phyloP scores from a whole-genome alignment of 768 basidiomycete species.

The Pluteus cervinus region DNA sequence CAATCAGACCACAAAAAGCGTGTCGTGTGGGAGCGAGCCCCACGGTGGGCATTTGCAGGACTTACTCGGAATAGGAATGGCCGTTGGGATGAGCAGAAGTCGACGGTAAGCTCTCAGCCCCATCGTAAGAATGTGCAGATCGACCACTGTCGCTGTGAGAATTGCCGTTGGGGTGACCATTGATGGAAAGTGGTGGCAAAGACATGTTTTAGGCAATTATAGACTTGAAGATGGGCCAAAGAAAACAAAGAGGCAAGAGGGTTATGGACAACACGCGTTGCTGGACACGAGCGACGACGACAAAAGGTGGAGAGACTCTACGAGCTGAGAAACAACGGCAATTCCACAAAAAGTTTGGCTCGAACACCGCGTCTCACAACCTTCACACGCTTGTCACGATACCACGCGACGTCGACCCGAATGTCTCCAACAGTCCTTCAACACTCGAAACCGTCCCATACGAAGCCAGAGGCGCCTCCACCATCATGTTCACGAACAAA shows the following conservation, averaged over 20 bases:
- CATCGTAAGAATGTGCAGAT: slow-evolving; percentile 31
- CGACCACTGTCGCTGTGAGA: slow-evolving; percentile 31
- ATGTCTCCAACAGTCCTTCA: slow-evolving; percentile 5
- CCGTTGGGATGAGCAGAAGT: slow-evolving; percentile 49
- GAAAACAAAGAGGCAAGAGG: not conserved
- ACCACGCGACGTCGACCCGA: no score
- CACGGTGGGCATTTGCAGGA: slow-evolving; percentile 10
- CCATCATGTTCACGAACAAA: slow-evolving; percentile 11
- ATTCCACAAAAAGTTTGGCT: not conserved
- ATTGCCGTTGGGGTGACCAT: slow-evolving; percentile 45
- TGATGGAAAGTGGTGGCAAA: slow-evolving; percentile 39
- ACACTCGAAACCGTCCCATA: slow-evolving; percentile 11
- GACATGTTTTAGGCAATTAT: slow-evolving; percentile 16
- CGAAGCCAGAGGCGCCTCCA: slow-evolving; percentile 1
- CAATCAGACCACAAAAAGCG: not conserved
- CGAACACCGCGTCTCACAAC: not conserved
- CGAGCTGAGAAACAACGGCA: not conserved
- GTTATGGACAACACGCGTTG: not conserved
- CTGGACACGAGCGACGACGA: slow-evolving; percentile 1
- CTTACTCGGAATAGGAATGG: slow-evolving; percentile 53
- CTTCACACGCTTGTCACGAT: not conserved
- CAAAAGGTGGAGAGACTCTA: slow-evolving; percentile 6
- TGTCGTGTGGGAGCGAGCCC: not conserved
- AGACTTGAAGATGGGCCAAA: slow-evolving; percentile 13
- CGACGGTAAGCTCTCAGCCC: slow-evolving; percentile 28